Conservation (phyloP, 1,284 basidiomycete genomes). For the Abortiporus biennis region DNA sequence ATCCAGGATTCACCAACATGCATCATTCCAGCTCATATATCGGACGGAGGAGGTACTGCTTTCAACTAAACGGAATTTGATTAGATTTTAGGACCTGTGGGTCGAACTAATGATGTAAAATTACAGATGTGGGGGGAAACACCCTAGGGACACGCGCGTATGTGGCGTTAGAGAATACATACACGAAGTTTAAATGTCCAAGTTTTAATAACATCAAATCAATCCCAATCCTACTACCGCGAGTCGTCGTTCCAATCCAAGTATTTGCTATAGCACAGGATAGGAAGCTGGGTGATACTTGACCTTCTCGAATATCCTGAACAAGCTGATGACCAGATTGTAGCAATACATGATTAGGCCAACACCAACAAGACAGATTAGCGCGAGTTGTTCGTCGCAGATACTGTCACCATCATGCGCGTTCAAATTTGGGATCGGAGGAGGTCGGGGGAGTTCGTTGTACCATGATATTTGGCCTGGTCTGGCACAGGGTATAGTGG, state of each 20-base stretch:
- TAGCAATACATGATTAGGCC: slow-evolving; percentile 74
- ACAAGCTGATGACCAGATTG: slow-evolving; percentile 81
- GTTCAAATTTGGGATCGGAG: slow-evolving; percentile 33
- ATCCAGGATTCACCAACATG: no score
- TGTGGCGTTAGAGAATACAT: no score
- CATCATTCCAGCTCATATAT: no score
- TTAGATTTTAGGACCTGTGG: no score
- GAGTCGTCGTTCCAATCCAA: neutral
- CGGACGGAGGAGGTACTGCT: no score
- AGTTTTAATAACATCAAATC: no score
- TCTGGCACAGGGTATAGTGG: slow-evolving; percentile 71
- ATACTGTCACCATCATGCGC: slow-evolving; percentile 44
- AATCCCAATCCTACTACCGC: no score
- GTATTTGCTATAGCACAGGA: neutral
- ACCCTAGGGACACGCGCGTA: no score
- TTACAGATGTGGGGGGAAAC: no score
- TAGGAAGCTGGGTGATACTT: slow-evolving; percentile 41
- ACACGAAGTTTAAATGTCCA: no score
- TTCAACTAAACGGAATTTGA: no score
- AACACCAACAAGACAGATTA: slow-evolving; percentile 71
- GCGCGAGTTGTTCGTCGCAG: slow-evolving; percentile 65
- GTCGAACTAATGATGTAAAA: no score
- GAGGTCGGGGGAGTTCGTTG: slow-evolving; percentile 47
- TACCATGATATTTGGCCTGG: slow-evolving; percentile 62
- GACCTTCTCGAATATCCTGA: slow-evolving; percentile 84